Percentiles rank a stretch among this genome's conserved stretches.
phyloP scores from a whole-genome alignment of 169 alveolate species.

The Cyclospora cayetanensis region DNA sequence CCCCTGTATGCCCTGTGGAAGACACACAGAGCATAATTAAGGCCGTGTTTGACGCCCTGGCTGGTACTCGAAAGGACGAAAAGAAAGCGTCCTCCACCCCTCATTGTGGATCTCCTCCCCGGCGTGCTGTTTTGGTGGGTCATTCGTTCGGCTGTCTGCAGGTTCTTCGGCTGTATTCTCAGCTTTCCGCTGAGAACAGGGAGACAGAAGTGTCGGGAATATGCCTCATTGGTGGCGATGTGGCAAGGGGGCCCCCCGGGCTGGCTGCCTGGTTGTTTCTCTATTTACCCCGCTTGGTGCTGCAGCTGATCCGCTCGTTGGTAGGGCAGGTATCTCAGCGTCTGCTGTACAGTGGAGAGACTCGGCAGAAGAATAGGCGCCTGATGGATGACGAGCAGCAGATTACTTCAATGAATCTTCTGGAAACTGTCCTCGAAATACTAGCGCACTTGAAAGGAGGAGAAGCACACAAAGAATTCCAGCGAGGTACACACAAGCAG shows the following conservation, averaged over 20 bases:
- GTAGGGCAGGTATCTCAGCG: background rate
- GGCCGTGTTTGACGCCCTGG: background rate
- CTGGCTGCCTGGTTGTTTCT: background rate
- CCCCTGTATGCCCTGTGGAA: background rate
- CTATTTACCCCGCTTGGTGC: conserved; percentile 2
- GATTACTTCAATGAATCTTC: background rate
- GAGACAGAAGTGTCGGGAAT: conserved; percentile 9
- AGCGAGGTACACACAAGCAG: background rate
- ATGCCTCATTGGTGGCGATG: background rate
- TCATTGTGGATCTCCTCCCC: background rate
- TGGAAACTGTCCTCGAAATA: background rate
- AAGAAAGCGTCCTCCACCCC: background rate
- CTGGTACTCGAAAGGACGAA: background rate
- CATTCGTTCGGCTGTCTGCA: conserved; percentile 34
- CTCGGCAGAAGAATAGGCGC: background rate
- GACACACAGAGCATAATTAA: background rate
- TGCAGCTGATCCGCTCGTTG: background rate
- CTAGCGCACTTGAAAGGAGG: background rate
- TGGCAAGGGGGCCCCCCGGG: background rate
- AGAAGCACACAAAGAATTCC: background rate
- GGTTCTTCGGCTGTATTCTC: conserved; percentile 23
- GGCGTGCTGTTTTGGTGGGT: conserved; percentile 26
- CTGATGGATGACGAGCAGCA: background rate
- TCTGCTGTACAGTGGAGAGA: background rate
- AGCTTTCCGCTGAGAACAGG: background rate